phyloP scores from a whole-genome alignment of 1,284 basidiomycete genomes.

The Lentinus polychrous region DNA sequence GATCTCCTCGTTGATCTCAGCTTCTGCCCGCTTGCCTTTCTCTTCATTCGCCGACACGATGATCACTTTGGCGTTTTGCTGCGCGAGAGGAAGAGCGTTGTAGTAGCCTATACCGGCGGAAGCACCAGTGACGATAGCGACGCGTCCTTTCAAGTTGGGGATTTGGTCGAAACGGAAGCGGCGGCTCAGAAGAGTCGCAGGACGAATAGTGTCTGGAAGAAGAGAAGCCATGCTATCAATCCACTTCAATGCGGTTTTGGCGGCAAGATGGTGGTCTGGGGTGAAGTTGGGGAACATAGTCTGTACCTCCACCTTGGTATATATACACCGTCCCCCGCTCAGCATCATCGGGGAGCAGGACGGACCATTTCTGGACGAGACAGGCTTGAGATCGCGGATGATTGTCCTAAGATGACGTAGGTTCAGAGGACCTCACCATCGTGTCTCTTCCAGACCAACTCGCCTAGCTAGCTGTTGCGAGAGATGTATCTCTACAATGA shows the following conservation, averaged over 20 bases:
- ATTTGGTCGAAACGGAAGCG: slow-evolving; percentile 22
- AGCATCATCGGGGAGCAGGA: too few species aligned
- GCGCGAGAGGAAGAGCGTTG: slow-evolving; percentile 22
- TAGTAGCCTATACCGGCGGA: slow-evolving; percentile 24
- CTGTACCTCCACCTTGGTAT: too few species aligned
- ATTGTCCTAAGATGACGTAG: too few species aligned
- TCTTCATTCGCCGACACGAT: slow-evolving; percentile 23
- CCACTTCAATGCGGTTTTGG: slow-evolving; percentile 1
- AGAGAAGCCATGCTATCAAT: slow-evolving; percentile 12
- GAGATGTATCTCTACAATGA: too few species aligned
- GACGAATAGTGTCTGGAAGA: slow-evolving; percentile 14
- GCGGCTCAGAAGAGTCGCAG: slow-evolving; percentile 17
- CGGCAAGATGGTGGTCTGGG: neutral
- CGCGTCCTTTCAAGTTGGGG: slow-evolving; percentile 21
- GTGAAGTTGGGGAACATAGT: too few species aligned
- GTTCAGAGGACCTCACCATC: too few species aligned
- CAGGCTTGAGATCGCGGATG: too few species aligned
- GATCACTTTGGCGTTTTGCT: slow-evolving; percentile 19
- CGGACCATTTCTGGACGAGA: too few species aligned
- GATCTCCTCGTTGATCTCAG: slow-evolving; percentile 39
- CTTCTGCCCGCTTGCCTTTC: slow-evolving; percentile 25
- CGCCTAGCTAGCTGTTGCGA: too few species aligned
- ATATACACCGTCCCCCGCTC: too few species aligned
- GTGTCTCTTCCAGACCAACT: too few species aligned
- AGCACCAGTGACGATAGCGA: slow-evolving; percentile 25